A percentile compares a stretch with the other conserved stretches of the same genome.
These are phyloP conservation scores for Tetrahymena thermophila DNA, from an alignment of 73 alveolate genomes.

Conservation along the genomic window DNA sequence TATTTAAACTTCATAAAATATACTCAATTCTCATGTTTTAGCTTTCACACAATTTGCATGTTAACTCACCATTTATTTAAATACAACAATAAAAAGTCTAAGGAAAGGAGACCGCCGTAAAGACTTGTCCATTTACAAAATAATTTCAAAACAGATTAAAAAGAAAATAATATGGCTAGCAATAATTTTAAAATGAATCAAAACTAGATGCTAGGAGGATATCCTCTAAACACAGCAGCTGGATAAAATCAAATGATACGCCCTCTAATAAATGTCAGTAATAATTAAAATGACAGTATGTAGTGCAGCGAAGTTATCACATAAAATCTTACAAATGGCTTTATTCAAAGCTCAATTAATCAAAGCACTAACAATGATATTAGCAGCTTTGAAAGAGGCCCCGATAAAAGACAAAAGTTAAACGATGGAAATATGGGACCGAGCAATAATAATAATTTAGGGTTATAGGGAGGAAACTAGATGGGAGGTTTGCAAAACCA, in stretches of 20 bases:
- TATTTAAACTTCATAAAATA: neutral
- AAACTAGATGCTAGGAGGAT: neutral
- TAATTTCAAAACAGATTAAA: neutral
- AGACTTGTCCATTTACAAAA: neutral
- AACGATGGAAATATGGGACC: neutral
- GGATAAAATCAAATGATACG: neutral
- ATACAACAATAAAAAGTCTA: neutral
- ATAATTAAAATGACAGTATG: neutral
- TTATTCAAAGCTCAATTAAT: neutral
- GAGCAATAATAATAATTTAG: neutral
- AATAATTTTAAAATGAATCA: neutral
- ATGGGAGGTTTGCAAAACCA: neutral
- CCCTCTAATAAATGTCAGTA: neutral
- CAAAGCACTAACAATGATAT: neutral
- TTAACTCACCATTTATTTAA: neutral
- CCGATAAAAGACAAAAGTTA: neutral
- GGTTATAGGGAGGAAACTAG: neutral
- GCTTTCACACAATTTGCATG: neutral
- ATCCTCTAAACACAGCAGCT: neutral
- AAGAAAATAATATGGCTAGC: neutral
- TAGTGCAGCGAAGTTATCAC: neutral
- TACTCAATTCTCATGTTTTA: neutral
- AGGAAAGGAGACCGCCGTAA: neutral
- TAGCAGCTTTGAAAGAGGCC: neutral
- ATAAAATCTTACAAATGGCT: neutral